Percentiles rank a stretch among this genome's conserved stretches.
These are phyloP conservation scores for Podospora anserina DNA, from an alignment of 495 filamentous ascomycete genomes.

Conservation along the genomic window DNA sequence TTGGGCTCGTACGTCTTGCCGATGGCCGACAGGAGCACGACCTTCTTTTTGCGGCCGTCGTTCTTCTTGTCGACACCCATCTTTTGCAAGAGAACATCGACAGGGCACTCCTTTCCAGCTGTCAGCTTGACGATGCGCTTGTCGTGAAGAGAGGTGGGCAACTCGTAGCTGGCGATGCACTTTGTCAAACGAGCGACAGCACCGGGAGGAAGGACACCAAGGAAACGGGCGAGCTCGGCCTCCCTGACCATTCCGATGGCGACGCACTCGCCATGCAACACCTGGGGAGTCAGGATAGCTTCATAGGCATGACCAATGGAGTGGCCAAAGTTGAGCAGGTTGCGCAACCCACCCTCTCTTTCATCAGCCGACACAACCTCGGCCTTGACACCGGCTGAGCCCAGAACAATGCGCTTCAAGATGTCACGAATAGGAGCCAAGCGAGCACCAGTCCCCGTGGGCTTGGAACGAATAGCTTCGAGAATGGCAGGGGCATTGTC, in stretches of 20 bases:
- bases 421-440: conserved; percentile 69
- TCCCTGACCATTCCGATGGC: conserved; percentile 98
- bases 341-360: conserved; percentile 88
- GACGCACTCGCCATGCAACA: conserved; percentile 92
- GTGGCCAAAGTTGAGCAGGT: conserved; percentile 95
- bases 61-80: conserved; percentile 99
- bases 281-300: conserved; percentile 90
- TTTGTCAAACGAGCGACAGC: conserved; percentile 88
- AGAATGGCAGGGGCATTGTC: conserved; percentile 73
- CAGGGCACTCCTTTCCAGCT: conserved; percentile 84
- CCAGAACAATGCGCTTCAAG: conserved; percentile 82
- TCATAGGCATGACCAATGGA: conserved; percentile 97
- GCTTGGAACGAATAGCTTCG: conserved; percentile 60
- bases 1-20: conserved; percentile 81
- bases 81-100: conserved; percentile 79
- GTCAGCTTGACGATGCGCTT: conserved; percentile 80
- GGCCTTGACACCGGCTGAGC: conserved; percentile 86
- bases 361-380: conserved; percentile 91
- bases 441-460: conserved; percentile 48
- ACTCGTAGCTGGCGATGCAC: conserved; percentile 86
- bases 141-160: conserved; percentile 84
- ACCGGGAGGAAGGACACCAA: conserved; percentile 80
- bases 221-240: conserved; percentile 84
- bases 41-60: conserved; percentile 89
- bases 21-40: conserved; percentile 91